These are phyloP conservation scores for Trichosanthes cucumerina DNA, from an alignment of 306 rosid genomes.

Conservation along the genomic window DNA sequence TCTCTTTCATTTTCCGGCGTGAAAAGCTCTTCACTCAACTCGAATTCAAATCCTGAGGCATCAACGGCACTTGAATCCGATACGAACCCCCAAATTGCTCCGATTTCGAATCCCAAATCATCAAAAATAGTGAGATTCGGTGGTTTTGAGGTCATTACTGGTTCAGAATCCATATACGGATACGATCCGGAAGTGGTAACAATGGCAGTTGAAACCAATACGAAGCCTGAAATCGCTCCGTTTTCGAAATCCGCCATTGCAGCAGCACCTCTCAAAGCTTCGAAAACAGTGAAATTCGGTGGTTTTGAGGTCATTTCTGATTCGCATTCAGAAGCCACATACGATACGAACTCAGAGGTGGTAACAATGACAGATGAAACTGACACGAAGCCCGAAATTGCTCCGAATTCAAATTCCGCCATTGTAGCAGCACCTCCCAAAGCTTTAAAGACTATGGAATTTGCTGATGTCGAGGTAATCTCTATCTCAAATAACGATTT, in stretches of 20 bases:
- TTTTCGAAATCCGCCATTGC: neutral
- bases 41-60: conserved; percentile 28
- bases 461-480: neutral
- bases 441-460: conserved; percentile 15
- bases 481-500: neutral
- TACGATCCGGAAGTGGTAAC: conserved; percentile 3
- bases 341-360: conserved; percentile 23
- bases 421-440: conserved; percentile 14
- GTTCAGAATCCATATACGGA: neutral
- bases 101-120: conserved; percentile 18
- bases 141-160: conserved; percentile 1
- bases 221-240: conserved; percentile 3
- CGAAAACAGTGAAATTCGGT: conserved; percentile 12
- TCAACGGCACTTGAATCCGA: conserved; percentile 12
- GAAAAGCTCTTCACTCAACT: conserved; percentile 30
- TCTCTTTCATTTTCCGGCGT: conserved; percentile 24
- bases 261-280: conserved; percentile 13
- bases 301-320: neutral
- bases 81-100: neutral
- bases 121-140: conserved; percentile 12
- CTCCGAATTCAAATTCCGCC: conserved; percentile 13
- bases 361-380: conserved; percentile 12
- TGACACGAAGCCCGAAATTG: neutral
- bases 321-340: neutral
- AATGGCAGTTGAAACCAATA: conserved; percentile 5